These are phyloP conservation scores for Phytophthora citricola DNA, from an alignment of 352 stramenopile species.

Conservation along the genomic window DNA sequence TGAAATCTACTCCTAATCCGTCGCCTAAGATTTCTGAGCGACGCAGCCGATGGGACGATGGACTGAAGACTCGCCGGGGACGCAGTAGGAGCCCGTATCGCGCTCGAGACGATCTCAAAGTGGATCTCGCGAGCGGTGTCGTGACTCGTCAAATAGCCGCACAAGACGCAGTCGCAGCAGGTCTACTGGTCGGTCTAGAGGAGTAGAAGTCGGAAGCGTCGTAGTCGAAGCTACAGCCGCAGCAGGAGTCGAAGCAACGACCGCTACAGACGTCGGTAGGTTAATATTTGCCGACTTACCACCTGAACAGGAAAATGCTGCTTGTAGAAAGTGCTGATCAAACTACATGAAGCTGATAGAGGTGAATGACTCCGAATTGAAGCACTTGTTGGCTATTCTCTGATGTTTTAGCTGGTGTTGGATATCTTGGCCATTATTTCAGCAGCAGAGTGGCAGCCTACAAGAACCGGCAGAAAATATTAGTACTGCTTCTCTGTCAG, in stretches of 20 bases:
- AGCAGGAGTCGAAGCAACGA: conserved; percentile 37
- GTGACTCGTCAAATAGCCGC: conserved; percentile 7
- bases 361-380: not conserved
- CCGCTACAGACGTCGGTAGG: conserved; percentile 18
- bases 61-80: conserved; percentile 7
- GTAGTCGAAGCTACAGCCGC: conserved; percentile 26
- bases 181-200: conserved; percentile 25
- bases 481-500: not conserved
- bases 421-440: conserved; percentile 21
- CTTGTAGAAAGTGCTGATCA: no score
- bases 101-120: conserved; percentile 24
- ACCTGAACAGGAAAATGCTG: no score
- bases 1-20: conserved; percentile 7
- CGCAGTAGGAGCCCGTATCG: conserved; percentile 10
- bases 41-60: conserved; percentile 34
- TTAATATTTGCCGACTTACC: not conserved
- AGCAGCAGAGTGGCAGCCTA: conserved; percentile 23
- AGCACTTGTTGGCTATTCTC: not conserved
- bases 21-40: conserved; percentile 13
- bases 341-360: no score
- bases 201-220: conserved; percentile 28
- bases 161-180: conserved; percentile 34
- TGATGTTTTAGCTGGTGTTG: not conserved
- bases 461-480: not conserved
- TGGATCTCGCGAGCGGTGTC: conserved; percentile 21